Evolutionary conservation across 345 rosid species (phyloP), one percentile per base, ranked within the genome.

Genomic region (Chamaenerion angustifolium): DNA sequence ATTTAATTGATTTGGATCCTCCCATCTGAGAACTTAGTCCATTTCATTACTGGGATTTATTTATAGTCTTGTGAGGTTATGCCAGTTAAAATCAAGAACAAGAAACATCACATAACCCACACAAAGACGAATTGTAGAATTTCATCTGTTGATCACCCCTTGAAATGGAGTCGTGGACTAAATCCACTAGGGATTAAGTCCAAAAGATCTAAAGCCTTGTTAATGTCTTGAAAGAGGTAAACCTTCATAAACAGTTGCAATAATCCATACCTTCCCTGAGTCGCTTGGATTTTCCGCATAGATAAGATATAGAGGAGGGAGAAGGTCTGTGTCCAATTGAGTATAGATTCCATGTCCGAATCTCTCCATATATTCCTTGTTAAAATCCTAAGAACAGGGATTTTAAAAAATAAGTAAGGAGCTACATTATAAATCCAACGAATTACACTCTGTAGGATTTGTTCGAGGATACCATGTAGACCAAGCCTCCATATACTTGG

Each of bases 281-380:
- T 92, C 96, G 59, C 96, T 92, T 51, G 98, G 98, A 64, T 92
- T 92, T 67, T 82, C 88, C 12, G 98, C 88, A 49, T 87, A 92
- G 64, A 92, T 78, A 56, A 92, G 80, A 67, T 82, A 62, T 43
- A 90, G 72, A 58, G 93, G 93, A 4, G 96, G 96, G 55, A 92
- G 93, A 55, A 87, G 95, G 68, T 46, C 68, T 35, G 70, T 54
- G 72, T 87, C 95, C 89, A 84, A 75, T 44, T 80, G 85, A 13
- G 71, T 76, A 51, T 92, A 87, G 56, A 92, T 57, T 23, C 98
- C 98, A 66, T 82, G 82, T 14, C 96, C 98, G 63, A 68, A 58
- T 50, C 59, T 65, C 46, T 92, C 96, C 98, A 92, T 77, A 59
- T 75, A 62, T 43, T 87, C 85, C 74, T 78, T 80, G 56, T 69